Conservation (phyloP, 108 stramenopile genomes). For the Craspedostauros australis region DNA sequence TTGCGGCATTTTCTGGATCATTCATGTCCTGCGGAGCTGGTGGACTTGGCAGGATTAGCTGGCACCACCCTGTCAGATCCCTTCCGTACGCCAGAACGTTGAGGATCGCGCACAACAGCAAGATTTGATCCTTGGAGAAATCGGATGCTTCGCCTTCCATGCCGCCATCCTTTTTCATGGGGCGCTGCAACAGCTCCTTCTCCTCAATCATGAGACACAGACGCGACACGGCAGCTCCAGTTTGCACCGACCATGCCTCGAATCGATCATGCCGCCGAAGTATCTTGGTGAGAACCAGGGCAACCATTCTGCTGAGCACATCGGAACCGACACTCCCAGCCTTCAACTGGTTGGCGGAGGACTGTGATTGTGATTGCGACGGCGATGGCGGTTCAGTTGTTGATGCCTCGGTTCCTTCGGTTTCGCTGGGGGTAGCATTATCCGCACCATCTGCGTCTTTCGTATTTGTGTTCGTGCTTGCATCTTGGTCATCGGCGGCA, state of each 20-base stretch:
- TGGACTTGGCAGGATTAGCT: constrained; percentile 25
- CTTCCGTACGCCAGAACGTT: constrained; percentile 67
- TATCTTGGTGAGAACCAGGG: constrained; percentile 58
- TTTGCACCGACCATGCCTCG: constrained; percentile 58
- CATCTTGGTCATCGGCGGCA: background rate
- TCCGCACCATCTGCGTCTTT: background rate
- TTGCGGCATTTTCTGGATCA: background rate
- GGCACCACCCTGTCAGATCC: constrained; percentile 73
- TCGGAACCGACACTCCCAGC: too few species aligned
- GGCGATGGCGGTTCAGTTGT: background rate
- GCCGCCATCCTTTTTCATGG: constrained; percentile 1
- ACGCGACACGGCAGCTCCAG: constrained; percentile 62
- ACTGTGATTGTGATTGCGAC: too few species aligned
- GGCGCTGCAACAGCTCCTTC: constrained; percentile 49
- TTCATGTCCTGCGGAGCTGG: constrained; percentile 11
- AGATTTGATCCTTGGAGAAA: constrained; percentile 61
- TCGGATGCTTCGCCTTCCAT: constrained; percentile 1
- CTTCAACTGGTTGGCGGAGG: too few species aligned
- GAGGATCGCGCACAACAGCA: constrained; percentile 53
- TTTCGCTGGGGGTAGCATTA: background rate
- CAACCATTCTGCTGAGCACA: constrained; percentile 60
- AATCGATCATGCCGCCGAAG: constrained; percentile 54
- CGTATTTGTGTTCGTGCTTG: background rate
- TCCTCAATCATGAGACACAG: constrained; percentile 75
- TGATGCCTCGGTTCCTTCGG: background rate